Evolutionary conservation across 352 stramenopile genomes (phyloP).

Genomic region (Blastocystis hominis): DNA sequence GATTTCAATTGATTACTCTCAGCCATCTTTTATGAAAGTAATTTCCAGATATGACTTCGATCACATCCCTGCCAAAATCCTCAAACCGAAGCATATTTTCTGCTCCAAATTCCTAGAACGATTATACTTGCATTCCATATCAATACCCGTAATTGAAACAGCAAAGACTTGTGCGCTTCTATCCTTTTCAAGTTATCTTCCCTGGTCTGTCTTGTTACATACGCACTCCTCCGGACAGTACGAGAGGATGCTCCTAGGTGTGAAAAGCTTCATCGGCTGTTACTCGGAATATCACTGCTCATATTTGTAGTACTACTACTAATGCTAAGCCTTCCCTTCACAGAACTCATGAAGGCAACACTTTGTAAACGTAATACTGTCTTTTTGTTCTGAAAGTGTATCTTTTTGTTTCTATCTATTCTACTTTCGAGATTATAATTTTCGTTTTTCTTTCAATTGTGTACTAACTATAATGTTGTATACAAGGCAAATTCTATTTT

Average conservation of each 20-base stretch:
- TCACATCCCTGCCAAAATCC: not conserved
- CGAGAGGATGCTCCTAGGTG: not conserved
- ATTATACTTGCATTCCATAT: not conserved
- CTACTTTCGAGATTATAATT: not conserved
- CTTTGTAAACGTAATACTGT: not conserved
- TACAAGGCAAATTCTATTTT: not conserved
- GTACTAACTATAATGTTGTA: not conserved
- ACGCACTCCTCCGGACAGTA: not conserved
- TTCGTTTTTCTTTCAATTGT: not conserved
- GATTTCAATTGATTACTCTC: not conserved
- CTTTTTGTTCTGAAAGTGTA: not conserved
- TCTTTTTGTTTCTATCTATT: not conserved
- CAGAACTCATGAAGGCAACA: not conserved
- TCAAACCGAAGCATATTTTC: slow-evolving; percentile 37
- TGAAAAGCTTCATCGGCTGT: not conserved
- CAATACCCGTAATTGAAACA: slow-evolving; percentile 47
- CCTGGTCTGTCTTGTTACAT: not conserved
- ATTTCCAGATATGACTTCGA: slow-evolving; percentile 33
- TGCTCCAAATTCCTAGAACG: slow-evolving; percentile 4
- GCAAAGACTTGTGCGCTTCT: slow-evolving; percentile 35
- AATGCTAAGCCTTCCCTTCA: not conserved
- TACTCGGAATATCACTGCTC: not conserved
- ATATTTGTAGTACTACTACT: not conserved
- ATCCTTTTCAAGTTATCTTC: slow-evolving; percentile 27
- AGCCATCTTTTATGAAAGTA: slow-evolving; percentile 45